Conservation (phyloP, 108 stramenopile species). For the Conticribra weissflogii region DNA sequence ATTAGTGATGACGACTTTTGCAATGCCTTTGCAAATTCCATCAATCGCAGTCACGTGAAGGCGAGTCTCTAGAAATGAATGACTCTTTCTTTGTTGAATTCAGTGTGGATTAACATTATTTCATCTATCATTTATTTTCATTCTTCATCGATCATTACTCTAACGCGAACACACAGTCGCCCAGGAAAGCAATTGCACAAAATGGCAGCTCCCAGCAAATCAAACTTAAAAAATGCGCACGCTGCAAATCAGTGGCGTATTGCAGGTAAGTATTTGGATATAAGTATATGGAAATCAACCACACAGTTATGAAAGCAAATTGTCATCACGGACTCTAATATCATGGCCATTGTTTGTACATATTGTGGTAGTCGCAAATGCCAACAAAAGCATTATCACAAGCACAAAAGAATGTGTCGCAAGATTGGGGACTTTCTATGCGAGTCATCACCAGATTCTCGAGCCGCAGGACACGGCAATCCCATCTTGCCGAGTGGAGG, state of each 20-base stretch:
- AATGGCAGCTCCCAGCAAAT: background rate
- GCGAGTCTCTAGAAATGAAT: background rate
- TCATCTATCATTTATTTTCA: background rate
- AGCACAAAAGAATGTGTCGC: background rate
- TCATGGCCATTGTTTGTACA: too few relatives aligned
- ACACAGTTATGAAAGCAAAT: too few relatives aligned
- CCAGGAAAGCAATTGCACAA: background rate
- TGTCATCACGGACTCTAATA: too few relatives aligned
- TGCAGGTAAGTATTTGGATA: background rate
- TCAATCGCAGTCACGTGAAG: background rate
- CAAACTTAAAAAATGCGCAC: background rate
- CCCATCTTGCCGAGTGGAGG: too few relatives aligned
- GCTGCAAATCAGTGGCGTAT: background rate
- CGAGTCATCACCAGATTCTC: background rate
- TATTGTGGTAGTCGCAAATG: conserved; percentile 1
- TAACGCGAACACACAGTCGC: too few relatives aligned
- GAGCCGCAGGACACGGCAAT: background rate
- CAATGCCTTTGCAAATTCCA: background rate
- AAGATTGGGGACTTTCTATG: background rate
- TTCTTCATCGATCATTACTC: background rate
- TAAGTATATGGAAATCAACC: too few relatives aligned
- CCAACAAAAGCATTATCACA: background rate
- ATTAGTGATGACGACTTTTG: background rate
- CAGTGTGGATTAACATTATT: too few relatives aligned
- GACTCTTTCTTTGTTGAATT: too few relatives aligned